Evolutionary conservation across 306 rosid genomes (phyloP).

Genomic region (Hippophae tibetana): DNA sequence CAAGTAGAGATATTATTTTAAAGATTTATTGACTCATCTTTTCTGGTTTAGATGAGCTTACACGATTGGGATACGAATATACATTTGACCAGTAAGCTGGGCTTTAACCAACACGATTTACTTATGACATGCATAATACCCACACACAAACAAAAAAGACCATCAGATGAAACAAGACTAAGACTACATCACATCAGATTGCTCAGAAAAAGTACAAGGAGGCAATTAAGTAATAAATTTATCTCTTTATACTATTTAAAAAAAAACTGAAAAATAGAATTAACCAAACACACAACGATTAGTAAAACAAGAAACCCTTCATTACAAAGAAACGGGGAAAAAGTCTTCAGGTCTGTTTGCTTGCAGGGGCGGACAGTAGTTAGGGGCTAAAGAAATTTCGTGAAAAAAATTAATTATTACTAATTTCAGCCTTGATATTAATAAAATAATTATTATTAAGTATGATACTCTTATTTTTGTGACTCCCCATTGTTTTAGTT

Average conservation of each 20-base stretch:
- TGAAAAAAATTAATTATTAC: too few relatives aligned
- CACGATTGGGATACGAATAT: conserved; percentile 31
- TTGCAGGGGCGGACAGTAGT: background rate
- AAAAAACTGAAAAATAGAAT: too few relatives aligned
- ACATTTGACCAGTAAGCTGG: conserved; percentile 18
- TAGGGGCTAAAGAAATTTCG: background rate
- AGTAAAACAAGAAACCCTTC: conserved; percentile 18
- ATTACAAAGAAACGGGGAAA: background rate
- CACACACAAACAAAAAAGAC: conserved; percentile 30
- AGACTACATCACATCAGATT: conserved; percentile 68
- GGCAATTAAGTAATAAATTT: conserved; percentile 32
- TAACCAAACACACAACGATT: conserved; percentile 28
- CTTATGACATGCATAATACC: conserved; percentile 11
- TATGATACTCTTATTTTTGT: too few relatives aligned
- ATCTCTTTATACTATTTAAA: conserved; percentile 25
- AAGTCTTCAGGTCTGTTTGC: background rate
- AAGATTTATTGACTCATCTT: conserved; percentile 13
- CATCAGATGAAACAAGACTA: conserved; percentile 32
- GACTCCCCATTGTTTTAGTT: too few relatives aligned
- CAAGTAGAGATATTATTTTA: conserved; percentile 16
- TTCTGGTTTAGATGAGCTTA: conserved; percentile 25
- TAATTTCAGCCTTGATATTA: too few relatives aligned
- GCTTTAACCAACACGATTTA: background rate
- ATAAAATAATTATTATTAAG: too few relatives aligned
- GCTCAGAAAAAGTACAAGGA: conserved; percentile 28